phyloP scores from a whole-genome alignment of 345 rosid species.

The Psidium friedrichsthalianum region DNA sequence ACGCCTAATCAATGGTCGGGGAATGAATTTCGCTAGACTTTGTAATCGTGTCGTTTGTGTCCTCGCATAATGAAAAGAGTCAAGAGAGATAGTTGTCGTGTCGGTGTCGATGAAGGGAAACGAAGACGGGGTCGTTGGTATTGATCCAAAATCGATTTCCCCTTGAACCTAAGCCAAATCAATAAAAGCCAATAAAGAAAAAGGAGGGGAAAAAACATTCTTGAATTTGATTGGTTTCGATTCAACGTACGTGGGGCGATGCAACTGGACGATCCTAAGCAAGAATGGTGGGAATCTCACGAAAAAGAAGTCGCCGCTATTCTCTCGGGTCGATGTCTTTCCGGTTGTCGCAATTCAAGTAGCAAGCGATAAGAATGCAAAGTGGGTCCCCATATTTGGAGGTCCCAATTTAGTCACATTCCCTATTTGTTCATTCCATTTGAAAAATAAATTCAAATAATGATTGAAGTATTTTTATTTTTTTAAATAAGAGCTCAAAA shows the following conservation, averaged over 20 bases:
- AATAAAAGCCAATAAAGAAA: background rate
- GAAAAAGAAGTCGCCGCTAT: background rate
- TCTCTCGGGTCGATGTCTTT: background rate
- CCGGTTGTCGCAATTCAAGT: background rate
- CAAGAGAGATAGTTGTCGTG: background rate
- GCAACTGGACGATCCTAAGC: background rate
- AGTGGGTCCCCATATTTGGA: background rate
- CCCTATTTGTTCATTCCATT: background rate
- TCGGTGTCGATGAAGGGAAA: background rate
- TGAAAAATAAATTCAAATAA: no score
- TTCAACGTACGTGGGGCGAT: background rate
- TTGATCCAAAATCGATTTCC: background rate
- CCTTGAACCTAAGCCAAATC: background rate
- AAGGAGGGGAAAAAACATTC: background rate
- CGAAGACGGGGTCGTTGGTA: background rate
- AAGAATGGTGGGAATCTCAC: background rate
- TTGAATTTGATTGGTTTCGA: background rate
- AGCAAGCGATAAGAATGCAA: background rate
- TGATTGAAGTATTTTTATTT: no score
- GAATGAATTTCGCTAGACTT: background rate
- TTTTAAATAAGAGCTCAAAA: no score
- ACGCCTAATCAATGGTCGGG: background rate
- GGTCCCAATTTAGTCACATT: background rate
- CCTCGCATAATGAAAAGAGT: background rate
- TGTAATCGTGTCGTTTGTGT: background rate